Base-by-base conservation (phyloP, 805 yeast genomes). In the Spencermartinsiella europaea region DNA sequence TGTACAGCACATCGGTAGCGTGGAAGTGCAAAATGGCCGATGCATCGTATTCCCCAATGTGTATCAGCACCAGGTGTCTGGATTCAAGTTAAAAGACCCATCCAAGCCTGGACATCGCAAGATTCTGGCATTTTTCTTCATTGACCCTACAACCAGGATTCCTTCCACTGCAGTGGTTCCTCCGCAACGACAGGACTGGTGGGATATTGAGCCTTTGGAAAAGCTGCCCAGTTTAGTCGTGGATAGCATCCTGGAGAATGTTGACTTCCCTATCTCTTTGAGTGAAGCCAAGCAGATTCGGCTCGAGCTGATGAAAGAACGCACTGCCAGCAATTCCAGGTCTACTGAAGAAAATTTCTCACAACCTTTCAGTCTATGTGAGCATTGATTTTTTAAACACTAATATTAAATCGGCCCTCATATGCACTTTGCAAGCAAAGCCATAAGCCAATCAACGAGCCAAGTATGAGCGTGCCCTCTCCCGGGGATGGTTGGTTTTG, bases 111-210 rank as follows among this genome's bases (percentile, higher is more conserved):
- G 75, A 1, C 64, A 62, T 49, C 53, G 74, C 25, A 67, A 67
- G 48, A 70, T 71, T 25, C 53, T 71, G 42, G 68, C 73, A 43
- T 68, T 69, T 48, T 71, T 70, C 44, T 17, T 71, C 35, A 20
- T 44, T 38, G 73, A 69, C 46, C 73, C 73, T 45, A 62, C 69
- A 48, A 53, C 58, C 2, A 34, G 22, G 8, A 69, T 68, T 0
- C 44, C 57, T 2, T 27, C 67, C 2, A 60, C 71, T 0, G 63
- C 55, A 2, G 48, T 55, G 2, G 72, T 70, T 3, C 71, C 72
- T 3, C 71, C 70, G 3, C 73, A 68, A 53, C 72, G 67, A 49
- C 38, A 49, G 40, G 58, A 54, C 12, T 70, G 73, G 74, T 69
- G 73, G 74, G 50, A 52, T 7, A 54, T 53, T 34, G 48, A 41